phyloP scores from a whole-genome alignment of 495 filamentous ascomycete genomes.

The Aspergillus cristatus region DNA sequence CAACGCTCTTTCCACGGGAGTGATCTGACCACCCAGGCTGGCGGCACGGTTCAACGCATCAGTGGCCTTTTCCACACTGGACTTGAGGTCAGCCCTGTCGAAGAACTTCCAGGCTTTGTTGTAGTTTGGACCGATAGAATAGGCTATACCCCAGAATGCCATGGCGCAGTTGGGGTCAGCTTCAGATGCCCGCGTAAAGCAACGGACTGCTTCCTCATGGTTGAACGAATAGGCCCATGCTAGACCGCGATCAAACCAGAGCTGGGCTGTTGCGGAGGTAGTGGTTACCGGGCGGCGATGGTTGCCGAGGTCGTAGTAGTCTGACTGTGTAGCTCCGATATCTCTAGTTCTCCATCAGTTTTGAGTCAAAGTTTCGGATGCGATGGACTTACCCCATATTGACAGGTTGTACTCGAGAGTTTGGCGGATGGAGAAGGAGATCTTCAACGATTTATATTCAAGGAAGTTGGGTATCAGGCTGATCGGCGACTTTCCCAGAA shows the following conservation, averaged over 20 bases:
- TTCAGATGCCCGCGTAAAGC: conserved; percentile 6
- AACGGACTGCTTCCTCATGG: conserved; percentile 18
- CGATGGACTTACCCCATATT: too few relatives aligned
- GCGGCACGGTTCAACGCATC: conserved; percentile 31
- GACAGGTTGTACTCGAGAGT: too few relatives aligned
- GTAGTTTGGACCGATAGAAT: conserved; percentile 57
- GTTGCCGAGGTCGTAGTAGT: neutral
- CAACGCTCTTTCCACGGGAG: conserved; percentile 44
- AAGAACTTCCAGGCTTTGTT: conserved; percentile 61
- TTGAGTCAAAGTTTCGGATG: too few relatives aligned
- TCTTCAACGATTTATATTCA: too few relatives aligned
- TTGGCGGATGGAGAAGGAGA: too few relatives aligned
- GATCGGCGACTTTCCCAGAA: too few relatives aligned
- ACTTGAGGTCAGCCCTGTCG: conserved; percentile 39
- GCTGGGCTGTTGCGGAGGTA: conserved; percentile 16
- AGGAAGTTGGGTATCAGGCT: too few relatives aligned
- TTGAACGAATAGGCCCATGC: conserved; percentile 31
- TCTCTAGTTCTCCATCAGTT: too few relatives aligned
- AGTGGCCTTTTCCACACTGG: conserved; percentile 32
- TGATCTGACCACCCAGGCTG: conserved; percentile 13
- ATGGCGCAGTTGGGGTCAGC: conserved; percentile 46
- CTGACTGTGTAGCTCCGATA: neutral
- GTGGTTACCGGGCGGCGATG: neutral
- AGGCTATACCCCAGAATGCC: conserved; percentile 61
- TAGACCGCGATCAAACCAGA: conserved; percentile 29